Percentiles rank a stretch among this genome's conserved stretches.
phyloP scores from a whole-genome alignment of 495 filamentous ascomycete species.

The Xylaria castorea region DNA sequence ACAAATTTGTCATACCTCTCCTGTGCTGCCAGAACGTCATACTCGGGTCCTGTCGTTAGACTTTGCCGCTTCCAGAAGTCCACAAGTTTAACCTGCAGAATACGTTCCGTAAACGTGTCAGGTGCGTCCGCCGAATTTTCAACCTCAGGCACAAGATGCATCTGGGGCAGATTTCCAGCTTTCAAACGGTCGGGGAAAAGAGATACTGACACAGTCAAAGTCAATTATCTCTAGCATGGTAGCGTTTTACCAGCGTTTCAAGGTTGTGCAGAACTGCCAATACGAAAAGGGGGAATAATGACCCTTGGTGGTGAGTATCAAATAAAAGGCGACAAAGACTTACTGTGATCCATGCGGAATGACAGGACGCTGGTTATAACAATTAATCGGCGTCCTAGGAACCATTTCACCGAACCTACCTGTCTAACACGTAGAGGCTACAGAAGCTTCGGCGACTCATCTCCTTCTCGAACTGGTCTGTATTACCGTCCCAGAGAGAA shows the following conservation, averaged over 20 bases:
- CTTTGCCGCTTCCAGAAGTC: constrained; percentile 34
- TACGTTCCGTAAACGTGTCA: constrained; percentile 37
- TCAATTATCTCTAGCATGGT: background rate
- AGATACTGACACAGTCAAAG: background rate
- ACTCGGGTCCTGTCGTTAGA: constrained; percentile 3
- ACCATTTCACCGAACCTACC: constrained; percentile 16
- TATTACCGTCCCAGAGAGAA: background rate
- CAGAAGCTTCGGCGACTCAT: constrained; percentile 37
- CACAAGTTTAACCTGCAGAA: constrained; percentile 35
- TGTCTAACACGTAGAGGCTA: constrained; percentile 42
- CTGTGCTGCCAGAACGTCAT: constrained; percentile 32
- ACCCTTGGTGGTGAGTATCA: background rate
- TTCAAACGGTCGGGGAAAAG: constrained; percentile 4
- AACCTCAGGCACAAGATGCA: background rate
- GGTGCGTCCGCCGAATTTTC: background rate
- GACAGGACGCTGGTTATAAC: background rate
- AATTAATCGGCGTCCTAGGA: background rate
- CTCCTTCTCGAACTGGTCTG: constrained; percentile 33
- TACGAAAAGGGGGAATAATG: background rate
- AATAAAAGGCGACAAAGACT: background rate
- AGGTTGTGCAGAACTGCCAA: background rate
- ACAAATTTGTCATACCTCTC: constrained; percentile 38
- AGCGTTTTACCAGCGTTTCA: background rate
- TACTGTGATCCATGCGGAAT: constrained; percentile 12
- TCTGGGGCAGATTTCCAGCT: background rate